Percentiles rank a stretch among this genome's conserved stretches.
These are phyloP conservation scores for Boletus bicolor DNA, from an alignment of 768 basidiomycete species.

Conservation along the genomic window DNA sequence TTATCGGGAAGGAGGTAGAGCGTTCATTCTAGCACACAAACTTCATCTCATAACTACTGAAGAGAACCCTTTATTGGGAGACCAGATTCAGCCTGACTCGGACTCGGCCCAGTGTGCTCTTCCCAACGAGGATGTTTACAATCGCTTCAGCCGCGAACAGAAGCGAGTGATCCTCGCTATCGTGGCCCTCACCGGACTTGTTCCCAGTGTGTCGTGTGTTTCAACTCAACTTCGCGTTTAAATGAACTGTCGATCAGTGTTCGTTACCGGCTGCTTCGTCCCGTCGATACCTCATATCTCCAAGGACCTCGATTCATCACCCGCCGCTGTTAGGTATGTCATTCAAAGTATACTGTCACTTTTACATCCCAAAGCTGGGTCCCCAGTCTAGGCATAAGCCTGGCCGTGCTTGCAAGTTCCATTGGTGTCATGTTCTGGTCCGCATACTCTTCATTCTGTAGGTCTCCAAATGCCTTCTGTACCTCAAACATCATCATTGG, in stretches of 20 bases:
- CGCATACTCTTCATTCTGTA: constrained; percentile 49
- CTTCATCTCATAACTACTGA: constrained; percentile 23
- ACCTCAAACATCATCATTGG: not conserved
- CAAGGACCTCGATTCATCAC: constrained; percentile 55
- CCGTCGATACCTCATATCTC: constrained; percentile 76
- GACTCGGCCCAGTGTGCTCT: not conserved
- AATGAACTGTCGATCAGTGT: constrained; percentile 41
- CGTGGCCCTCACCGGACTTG: constrained; percentile 57
- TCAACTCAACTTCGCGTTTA: not conserved
- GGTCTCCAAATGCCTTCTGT: constrained; percentile 10
- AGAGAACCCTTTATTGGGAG: constrained; percentile 26
- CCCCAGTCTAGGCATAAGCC: constrained; percentile 46
- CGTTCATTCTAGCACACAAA: not conserved
- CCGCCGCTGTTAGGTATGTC: constrained; percentile 52
- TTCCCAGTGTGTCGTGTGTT: constrained; percentile 50
- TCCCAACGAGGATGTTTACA: constrained; percentile 42
- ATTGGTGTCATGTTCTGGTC: constrained; percentile 53
- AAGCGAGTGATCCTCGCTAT: constrained; percentile 57
- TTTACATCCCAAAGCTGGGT: not conserved
- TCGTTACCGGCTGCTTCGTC: constrained; percentile 66
- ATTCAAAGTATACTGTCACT: not conserved
- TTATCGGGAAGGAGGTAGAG: not conserved
- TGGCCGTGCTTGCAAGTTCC: constrained; percentile 46
- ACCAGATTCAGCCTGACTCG: not conserved
- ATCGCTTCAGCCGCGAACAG: constrained; percentile 49